Evolutionary conservation across 2,329 filamentous ascomycete genomes (phyloP), one percentile per base, ranked within the genome.

Genomic region (Calonectria naviculata): DNA sequence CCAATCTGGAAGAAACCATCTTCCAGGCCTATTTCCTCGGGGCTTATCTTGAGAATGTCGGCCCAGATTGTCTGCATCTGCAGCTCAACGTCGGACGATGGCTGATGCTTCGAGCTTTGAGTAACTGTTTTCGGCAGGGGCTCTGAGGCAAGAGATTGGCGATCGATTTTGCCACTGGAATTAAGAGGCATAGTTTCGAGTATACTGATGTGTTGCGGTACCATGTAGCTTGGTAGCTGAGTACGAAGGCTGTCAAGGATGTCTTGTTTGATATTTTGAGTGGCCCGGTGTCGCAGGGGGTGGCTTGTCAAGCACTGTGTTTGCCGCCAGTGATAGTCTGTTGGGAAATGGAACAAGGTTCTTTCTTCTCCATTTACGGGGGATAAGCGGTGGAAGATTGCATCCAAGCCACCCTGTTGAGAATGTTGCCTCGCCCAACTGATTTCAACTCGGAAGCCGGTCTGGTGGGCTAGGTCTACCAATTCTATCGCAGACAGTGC

Each of bases 361-460:
- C 76, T 67, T 12, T 5, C 41, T 0, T 34, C 29, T 13, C 13
- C 41, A 19, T 41, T 19, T 6, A 12, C 1, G 8, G 78, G 24
- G 77, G 77, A 44, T 84, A 82, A 41, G 84, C 85, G 24, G 79
- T 83, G 75, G 67, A 81, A 81, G 3, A 81, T 42, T 24, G 74
- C 78, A 31, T 81, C 79, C 0, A 81, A 29, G 2, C 71, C 78
- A 15, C 79, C 79, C 1, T 67, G 64, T 21, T 77, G 78, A 12
- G 73, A 71, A 24, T 61, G 28, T 52, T 85, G 85, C 15, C 82
- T 78, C 0, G 87, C 88, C 73, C 86, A 87, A 64, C 83, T 82
- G 2, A 83, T 74, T 26, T 88, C 84, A 26, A 88, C 86, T n/a
- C 84, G 78, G 71, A 85, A 89, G 19, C 86, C 86, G 19, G 81